Evolutionary conservation across 164 flowering plant genomes (phyloP), one percentile per base, ranked within the genome.

Genomic region (Chimonanthus salicifolius): DNA sequence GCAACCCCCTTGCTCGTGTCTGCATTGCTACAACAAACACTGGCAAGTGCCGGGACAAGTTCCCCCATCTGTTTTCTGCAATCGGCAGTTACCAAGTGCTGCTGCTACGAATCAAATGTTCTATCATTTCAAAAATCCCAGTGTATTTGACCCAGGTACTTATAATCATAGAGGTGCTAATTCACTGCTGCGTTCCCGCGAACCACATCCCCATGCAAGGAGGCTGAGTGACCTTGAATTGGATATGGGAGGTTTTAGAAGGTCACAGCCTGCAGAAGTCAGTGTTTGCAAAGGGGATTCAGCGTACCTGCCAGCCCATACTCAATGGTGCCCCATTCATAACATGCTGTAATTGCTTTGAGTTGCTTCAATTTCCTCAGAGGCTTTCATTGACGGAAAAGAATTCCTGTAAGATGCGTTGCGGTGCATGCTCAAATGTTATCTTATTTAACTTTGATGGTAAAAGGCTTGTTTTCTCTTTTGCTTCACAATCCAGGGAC

Each of bases 241-340:
- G 15, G 86, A 80, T 13, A 74, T 75, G 69, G 83, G 77, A 74
- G 82, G 81, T 76, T 80, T 78, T 76, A 75, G 71, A 75, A 80
- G 67, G 43, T 67, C 63, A 62, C 84, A 69, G 70, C 84, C 84
- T 78, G 66, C 83, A 75, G 62, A 85, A 83, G 75, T 77, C 74
- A 54, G 74, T 74, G 6, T 15, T 69, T 58, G 78, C 82, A 43
- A 75, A 79, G 75, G 73, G 78, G 46, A 74, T 64, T 64, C 72
- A 62, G 63, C 83, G 78, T 3, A 74, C 47, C 50, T 86, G 83
- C 74, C 83, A 43, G 58, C 97, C 99, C 1, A 48, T 89, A 43
- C 84, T 84, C 18, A 90, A 92, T 71, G 98, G 92, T 63, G 86
- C 98, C 8, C 98, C 98, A 47, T 92, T 91, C 75, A 47, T 92